Conservation (phyloP, 345 rosid species). For the Gossypium herbaceum region DNA sequence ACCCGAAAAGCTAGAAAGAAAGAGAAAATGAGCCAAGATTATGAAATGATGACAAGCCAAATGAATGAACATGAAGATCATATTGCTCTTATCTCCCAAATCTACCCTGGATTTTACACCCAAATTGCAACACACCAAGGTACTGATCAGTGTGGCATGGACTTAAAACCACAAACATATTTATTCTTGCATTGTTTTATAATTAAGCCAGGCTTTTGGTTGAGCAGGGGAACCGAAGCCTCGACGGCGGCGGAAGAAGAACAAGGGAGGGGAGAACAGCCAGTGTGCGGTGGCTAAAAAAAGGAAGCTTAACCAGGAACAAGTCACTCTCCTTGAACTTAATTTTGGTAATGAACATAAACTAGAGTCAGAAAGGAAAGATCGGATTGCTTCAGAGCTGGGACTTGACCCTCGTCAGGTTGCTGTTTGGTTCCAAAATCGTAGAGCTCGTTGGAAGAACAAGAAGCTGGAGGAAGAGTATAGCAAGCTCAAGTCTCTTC, state of each 20-base stretch:
- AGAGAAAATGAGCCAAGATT: slow-evolving; percentile 3
- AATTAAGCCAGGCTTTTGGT: background rate
- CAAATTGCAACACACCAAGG: slow-evolving; percentile 57
- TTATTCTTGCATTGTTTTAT: background rate
- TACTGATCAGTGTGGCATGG: slow-evolving; percentile 16
- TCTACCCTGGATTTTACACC: slow-evolving; percentile 46
- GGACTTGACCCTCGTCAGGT: slow-evolving; percentile 93
- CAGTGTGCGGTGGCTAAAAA: slow-evolving; percentile 38
- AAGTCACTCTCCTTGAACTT: slow-evolving; percentile 57
- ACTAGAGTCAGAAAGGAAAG: slow-evolving; percentile 80
- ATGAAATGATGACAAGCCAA: slow-evolving; percentile 3
- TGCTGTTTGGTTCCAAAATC: slow-evolving; percentile 97
- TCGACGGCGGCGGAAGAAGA: slow-evolving; percentile 58
- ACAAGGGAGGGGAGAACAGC: slow-evolving; percentile 36
- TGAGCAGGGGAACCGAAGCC: slow-evolving; percentile 45
- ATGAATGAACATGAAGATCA: slow-evolving; percentile 40
- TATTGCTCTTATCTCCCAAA: slow-evolving; percentile 51
- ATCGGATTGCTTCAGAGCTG: slow-evolving; percentile 65
- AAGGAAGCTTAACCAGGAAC: slow-evolving; percentile 68
- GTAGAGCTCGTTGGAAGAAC: slow-evolving; percentile 86
- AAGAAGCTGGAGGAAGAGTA: slow-evolving; percentile 90
- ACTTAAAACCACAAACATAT: background rate
- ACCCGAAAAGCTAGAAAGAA: background rate
- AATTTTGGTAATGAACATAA: slow-evolving; percentile 73
- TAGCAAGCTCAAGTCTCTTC: slow-evolving; percentile 39